These are phyloP conservation scores for Neurospora cerealis DNA, from an alignment of 495 filamentous ascomycete genomes.

Conservation along the genomic window DNA sequence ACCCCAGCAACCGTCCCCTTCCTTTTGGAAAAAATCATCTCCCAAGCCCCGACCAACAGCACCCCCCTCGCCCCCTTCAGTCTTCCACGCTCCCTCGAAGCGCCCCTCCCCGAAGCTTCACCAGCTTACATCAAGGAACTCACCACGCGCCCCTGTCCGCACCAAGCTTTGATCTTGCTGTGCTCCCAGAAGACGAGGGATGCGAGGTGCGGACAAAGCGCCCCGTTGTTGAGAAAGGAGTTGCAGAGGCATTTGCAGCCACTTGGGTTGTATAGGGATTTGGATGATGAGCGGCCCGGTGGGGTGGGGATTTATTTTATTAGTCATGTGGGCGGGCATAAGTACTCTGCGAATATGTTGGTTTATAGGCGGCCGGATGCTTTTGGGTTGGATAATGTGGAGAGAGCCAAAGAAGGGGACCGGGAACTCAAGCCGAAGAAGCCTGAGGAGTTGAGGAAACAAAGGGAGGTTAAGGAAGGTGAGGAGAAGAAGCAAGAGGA, in stretches of 20 bases:
- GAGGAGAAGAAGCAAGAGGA: constrained; percentile 7
- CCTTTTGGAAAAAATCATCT: constrained; percentile 63
- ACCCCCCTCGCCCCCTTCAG: constrained; percentile 47
- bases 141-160: constrained; percentile 60
- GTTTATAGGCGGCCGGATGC: constrained; percentile 65
- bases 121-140: constrained; percentile 35
- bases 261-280: constrained; percentile 74
- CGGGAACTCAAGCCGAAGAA: constrained; percentile 12
- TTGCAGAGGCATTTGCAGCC: constrained; percentile 83
- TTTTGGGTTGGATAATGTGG: constrained; percentile 40
- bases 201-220: constrained; percentile 87
- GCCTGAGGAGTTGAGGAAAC: neutral
- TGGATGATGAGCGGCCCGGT: constrained; percentile 75
- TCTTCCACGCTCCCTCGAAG: constrained; percentile 36
- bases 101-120: constrained; percentile 37
- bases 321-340: constrained; percentile 90
- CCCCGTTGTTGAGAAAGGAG: constrained; percentile 75
- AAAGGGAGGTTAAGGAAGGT: neutral
- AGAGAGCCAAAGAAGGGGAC: constrained; percentile 26
- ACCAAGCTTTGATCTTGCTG: constrained; percentile 78
- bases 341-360: constrained; percentile 86
- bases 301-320: constrained; percentile 95
- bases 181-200: constrained; percentile 91
- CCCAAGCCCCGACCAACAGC: constrained; percentile 61
- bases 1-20: constrained; percentile 63